Conservation (phyloP, 2,329 filamentous ascomycete genomes). For the Dactylellina drechsleri region DNA sequence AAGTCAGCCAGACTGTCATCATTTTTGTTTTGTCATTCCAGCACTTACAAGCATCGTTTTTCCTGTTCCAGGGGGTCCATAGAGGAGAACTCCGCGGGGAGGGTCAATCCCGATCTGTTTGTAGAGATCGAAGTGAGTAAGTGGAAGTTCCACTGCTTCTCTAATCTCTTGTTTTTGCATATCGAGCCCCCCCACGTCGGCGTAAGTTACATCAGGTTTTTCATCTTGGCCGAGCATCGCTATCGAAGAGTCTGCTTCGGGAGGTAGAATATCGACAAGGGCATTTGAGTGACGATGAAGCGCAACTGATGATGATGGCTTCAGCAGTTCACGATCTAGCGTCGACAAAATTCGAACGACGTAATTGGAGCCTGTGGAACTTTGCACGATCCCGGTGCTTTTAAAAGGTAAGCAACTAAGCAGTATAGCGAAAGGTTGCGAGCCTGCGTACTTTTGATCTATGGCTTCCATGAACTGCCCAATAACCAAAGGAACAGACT, state of each 20-base stretch:
- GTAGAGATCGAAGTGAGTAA: constrained; percentile 98
- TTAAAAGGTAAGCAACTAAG: constrained; percentile 35
- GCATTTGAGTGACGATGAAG: constrained; percentile 98
- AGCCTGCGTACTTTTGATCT: constrained; percentile 83
- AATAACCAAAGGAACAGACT: constrained; percentile 96
- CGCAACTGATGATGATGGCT: constrained; percentile 96
- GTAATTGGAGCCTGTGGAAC: constrained; percentile 97
- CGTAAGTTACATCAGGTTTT: constrained; percentile 98
- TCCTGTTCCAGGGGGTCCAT: constrained; percentile 93
- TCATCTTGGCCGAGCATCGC: constrained; percentile 96
- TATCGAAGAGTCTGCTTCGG: constrained; percentile 97
- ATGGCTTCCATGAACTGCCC: constrained; percentile 99
- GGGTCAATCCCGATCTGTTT: constrained; percentile 99
- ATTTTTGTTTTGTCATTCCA: not conserved
- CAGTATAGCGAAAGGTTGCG: not conserved
- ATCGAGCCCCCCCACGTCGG: constrained; percentile 94
- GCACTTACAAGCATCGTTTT: constrained; percentile 71
- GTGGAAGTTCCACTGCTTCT: constrained; percentile 93
- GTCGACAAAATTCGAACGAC: constrained; percentile 98
- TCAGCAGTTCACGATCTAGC: constrained; percentile 96
- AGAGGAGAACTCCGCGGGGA: constrained; percentile 92
- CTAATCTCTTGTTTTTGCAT: constrained; percentile 99
- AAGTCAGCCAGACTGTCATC: not conserved
- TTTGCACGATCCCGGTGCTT: constrained; percentile 97
- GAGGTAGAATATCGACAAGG: constrained; percentile 97